phyloP scores from a whole-genome alignment of 2,329 filamentous ascomycete genomes.

The Phyllosticta citriasiana region DNA sequence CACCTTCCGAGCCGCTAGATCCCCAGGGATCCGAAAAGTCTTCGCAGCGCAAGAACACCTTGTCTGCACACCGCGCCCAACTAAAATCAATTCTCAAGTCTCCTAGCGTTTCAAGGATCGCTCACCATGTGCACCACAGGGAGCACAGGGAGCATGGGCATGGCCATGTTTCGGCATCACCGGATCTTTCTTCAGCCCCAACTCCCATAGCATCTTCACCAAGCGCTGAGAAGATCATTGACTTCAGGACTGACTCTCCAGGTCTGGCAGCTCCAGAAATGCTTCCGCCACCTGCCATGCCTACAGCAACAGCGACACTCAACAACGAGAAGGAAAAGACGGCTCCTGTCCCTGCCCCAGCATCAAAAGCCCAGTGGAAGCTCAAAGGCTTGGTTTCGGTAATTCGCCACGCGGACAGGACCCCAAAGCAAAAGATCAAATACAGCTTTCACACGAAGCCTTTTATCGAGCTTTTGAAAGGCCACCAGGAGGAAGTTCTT shows the following conservation, averaged over 20 bases:
- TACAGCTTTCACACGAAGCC: slow-evolving; percentile 97
- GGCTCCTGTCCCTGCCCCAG: slow-evolving; percentile 35
- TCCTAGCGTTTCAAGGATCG: slow-evolving; percentile 53
- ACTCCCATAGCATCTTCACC: slow-evolving; percentile 36
- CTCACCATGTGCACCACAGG: slow-evolving; percentile 34
- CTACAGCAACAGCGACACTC: slow-evolving; percentile 16
- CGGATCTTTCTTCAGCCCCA: slow-evolving; percentile 33
- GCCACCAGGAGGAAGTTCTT: slow-evolving; percentile 91
- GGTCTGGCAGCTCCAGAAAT: slow-evolving; percentile 18
- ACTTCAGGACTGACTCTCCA: slow-evolving; percentile 16
- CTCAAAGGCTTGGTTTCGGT: slow-evolving; percentile 96
- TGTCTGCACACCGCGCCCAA: slow-evolving; percentile 28
- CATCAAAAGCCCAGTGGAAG: slow-evolving; percentile 90
- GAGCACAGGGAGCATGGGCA: slow-evolving; percentile 19
- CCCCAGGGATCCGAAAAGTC: slow-evolving; percentile 5
- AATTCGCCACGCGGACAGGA: slow-evolving; percentile 90
- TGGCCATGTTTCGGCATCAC: slow-evolving; percentile 29
- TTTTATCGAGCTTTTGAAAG: slow-evolving; percentile 88
- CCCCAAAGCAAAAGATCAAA: slow-evolving; percentile 98
- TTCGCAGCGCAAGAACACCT: slow-evolving; percentile 24
- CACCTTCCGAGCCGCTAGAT: neutral
- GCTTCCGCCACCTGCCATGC: slow-evolving; percentile 17
- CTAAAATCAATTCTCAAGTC: slow-evolving; percentile 54
- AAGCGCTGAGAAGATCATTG: slow-evolving; percentile 27
- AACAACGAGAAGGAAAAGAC: slow-evolving; percentile 18